Conservation (phyloP, 495 filamentous ascomycete species). For the Cairneyella variabilis region DNA sequence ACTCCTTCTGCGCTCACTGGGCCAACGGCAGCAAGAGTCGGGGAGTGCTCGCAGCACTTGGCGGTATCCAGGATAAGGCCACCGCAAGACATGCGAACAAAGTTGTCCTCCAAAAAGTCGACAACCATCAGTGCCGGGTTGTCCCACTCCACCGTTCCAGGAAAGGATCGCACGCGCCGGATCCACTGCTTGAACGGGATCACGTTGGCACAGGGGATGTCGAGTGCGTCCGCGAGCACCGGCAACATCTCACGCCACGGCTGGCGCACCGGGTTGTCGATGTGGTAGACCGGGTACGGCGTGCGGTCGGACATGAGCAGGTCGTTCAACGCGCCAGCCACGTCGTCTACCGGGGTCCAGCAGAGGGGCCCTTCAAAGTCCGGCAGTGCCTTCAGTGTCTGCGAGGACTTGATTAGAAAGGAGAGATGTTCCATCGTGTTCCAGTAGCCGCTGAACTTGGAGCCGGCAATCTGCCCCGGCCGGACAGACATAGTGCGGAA, state of each 20-base stretch:
- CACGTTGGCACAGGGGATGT: conserved; percentile 30
- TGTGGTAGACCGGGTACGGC: conserved; percentile 46
- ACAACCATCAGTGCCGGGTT: conserved; percentile 45
- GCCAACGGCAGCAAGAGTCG: conserved; percentile 29
- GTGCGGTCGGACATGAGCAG: conserved; percentile 27
- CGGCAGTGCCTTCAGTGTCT: conserved; percentile 42
- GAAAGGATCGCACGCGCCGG: conserved; percentile 32
- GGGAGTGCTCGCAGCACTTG: conserved; percentile 39
- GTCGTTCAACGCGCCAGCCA: conserved; percentile 37
- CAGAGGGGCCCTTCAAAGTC: conserved; percentile 37
- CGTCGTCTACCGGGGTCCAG: conserved; percentile 48
- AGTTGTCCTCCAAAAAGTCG: conserved; percentile 50
- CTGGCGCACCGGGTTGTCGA: conserved; percentile 51
- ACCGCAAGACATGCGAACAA: conserved; percentile 49
- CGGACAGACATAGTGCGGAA: conserved; percentile 44
- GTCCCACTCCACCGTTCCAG: conserved; percentile 26
- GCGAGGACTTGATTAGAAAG: conserved; percentile 48
- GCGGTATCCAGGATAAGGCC: conserved; percentile 42
- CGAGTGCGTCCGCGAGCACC: conserved; percentile 39
- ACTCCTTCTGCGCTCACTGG: conserved; percentile 38
- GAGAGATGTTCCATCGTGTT: conserved; percentile 45
- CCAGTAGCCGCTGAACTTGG: conserved; percentile 46
- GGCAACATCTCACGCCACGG: conserved; percentile 40
- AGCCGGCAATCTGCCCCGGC: conserved; percentile 49
- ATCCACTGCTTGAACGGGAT: conserved; percentile 48